Conservation (phyloP, 108 stramenopile species). For the Pinguiococcus pyrenoidosus region DNA sequence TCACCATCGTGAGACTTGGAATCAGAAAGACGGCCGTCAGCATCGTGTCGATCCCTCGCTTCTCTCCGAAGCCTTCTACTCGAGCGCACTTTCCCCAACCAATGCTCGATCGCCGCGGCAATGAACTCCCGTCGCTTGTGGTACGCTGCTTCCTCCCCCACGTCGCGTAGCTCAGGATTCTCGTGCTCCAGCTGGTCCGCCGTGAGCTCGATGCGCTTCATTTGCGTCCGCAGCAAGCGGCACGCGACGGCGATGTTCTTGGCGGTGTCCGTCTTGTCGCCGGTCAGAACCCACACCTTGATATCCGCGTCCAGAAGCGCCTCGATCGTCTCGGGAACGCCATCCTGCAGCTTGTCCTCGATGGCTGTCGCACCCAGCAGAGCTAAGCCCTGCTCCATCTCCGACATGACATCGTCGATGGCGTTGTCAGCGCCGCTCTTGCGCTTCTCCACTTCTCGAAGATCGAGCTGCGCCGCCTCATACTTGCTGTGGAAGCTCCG, state of each 20-base stretch:
- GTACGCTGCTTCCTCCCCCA: no score
- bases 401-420: conserved; percentile 1
- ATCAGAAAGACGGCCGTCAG: no score
- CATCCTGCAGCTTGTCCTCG: conserved; percentile 56
- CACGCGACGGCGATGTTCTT: conserved; percentile 46
- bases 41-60: no score
- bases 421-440: background rate
- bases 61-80: no score
- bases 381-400: conserved; percentile 25
- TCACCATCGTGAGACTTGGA: no score
- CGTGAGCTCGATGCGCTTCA: conserved; percentile 9
- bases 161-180: no score
- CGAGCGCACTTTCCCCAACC: background rate
- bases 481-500: conserved; percentile 7
- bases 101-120: no score
- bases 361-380: conserved; percentile 50
- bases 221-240: conserved; percentile 21
- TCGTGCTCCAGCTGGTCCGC: conserved; percentile 8
- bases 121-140: no score
- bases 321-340: conserved; percentile 45
- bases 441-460: conserved; percentile 14
- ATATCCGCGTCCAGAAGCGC: conserved; percentile 25
- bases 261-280: conserved; percentile 54
- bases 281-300: conserved; percentile 41
- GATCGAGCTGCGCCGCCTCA: conserved; percentile 16